Percentiles rank a stretch among this genome's conserved stretches.
Conservation (phyloP, 306 rosid genomes). For the Cajanus cajan region DNA sequence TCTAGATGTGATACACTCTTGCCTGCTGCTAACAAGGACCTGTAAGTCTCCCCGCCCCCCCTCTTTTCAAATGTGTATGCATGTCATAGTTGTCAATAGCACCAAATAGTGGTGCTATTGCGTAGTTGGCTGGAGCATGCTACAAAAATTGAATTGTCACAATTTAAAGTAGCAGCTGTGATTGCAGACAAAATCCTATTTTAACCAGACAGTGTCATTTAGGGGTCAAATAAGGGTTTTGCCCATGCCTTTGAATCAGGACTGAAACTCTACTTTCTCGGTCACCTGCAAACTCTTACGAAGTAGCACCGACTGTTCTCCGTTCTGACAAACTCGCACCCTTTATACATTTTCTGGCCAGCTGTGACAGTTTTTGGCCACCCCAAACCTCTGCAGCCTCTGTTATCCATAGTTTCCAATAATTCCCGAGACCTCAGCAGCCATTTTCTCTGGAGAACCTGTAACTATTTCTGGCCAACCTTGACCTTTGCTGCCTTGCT, state of each 20-base stretch:
- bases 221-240: not conserved
- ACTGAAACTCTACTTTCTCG: not conserved
- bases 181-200: not conserved
- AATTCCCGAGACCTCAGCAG: not conserved
- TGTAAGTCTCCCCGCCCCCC: slow-evolving; percentile 39
- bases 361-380: not conserved
- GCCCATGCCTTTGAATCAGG: not conserved
- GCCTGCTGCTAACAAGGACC: slow-evolving; percentile 43
- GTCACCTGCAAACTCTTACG: not conserved
- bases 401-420: not conserved
- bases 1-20: slow-evolving; percentile 42
- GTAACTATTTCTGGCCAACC: not conserved
- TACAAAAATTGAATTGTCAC: not conserved
- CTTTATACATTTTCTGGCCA: not conserved
- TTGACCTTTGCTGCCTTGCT: not conserved
- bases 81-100: not conserved
- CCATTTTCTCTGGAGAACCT: not conserved
- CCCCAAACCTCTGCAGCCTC: not conserved
- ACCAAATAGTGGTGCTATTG: not conserved
- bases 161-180: not conserved
- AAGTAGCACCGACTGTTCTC: not conserved
- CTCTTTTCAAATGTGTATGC: not conserved
- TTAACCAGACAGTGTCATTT: not conserved
- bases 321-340: not conserved
- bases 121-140: not conserved